Percentiles rank a stretch among this genome's conserved stretches.
Conservation (phyloP, 169 alveolate genomes). For the Eimeria tenella region DNA sequence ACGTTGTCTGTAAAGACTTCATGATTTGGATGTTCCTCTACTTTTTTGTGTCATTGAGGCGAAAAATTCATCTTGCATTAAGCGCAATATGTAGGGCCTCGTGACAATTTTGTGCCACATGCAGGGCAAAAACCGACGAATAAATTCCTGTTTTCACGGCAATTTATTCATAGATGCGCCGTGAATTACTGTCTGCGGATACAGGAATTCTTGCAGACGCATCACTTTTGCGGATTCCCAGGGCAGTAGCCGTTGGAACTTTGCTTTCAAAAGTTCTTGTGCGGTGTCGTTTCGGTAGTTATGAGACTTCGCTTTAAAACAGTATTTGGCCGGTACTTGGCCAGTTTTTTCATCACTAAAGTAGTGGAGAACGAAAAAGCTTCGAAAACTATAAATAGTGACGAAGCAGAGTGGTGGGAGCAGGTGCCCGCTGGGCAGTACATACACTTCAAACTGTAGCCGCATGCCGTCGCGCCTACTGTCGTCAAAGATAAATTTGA, state of each 20-base stretch:
- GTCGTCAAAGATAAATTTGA: slow-evolving; percentile 46
- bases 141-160: too few species aligned
- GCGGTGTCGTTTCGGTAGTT: slow-evolving; percentile 18
- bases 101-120: slow-evolving; percentile 39
- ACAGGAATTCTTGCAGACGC: background rate
- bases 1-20: background rate
- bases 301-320: background rate
- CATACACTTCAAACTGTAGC: slow-evolving; percentile 43
- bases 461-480: slow-evolving; percentile 1
- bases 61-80: slow-evolving; percentile 7
- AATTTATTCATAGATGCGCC: too few species aligned
- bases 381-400: slow-evolving; percentile 32
- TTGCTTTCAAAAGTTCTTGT: background rate
- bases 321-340: background rate
- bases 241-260: background rate
- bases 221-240: background rate
- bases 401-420: background rate
- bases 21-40: slow-evolving; percentile 1
- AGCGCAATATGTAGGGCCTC: slow-evolving; percentile 1
- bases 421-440: background rate
- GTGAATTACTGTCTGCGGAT: too few species aligned
- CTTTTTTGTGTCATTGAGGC: slow-evolving; percentile 65
- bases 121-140: background rate
- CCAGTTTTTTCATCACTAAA: background rate
- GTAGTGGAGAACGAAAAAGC: background rate